Conservation (phyloP, 2,329 filamentous ascomycete genomes). For the Pyrenophora teres region DNA sequence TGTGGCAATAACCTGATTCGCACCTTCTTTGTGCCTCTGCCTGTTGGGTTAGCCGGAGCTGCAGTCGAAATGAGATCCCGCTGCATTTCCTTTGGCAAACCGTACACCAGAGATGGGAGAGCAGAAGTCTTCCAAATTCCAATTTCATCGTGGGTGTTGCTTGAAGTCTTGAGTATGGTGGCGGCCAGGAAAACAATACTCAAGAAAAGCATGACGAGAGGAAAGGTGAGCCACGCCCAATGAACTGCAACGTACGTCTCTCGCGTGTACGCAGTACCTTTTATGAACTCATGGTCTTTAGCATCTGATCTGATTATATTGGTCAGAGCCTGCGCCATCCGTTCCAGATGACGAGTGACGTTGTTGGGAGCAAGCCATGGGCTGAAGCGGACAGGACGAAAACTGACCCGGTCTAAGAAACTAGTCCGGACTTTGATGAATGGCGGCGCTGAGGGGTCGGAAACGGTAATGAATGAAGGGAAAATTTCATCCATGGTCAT, state of each 20-base stretch:
- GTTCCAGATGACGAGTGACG: conserved; percentile 25
- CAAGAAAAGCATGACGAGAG: conserved; percentile 26
- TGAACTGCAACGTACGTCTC: conserved; percentile 21
- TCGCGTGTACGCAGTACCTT: conserved; percentile 1
- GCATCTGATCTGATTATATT: conserved; percentile 11
- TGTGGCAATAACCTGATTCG: conserved; percentile 20
- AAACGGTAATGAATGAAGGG: conserved; percentile 10
- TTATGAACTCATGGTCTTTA: conserved; percentile 13
- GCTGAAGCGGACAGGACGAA: conserved; percentile 11
- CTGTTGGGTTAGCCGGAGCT: background rate
- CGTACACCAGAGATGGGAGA: conserved; percentile 29
- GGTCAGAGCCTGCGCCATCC: conserved; percentile 26
- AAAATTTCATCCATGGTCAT: conserved; percentile 13
- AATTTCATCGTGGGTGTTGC: conserved; percentile 1
- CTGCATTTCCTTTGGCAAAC: conserved; percentile 18
- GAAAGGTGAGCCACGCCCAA: conserved; percentile 41
- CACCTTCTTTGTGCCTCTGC: background rate
- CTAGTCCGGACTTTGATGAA: conserved; percentile 6
- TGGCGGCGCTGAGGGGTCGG: background rate
- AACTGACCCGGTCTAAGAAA: background rate
- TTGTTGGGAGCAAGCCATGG: conserved; percentile 30
- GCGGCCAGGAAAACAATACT: conserved; percentile 29
- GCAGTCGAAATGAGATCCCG: background rate
- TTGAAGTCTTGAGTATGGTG: conserved; percentile 32
- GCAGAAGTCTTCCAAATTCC: conserved; percentile 39